phyloP scores from a whole-genome alignment of 2,329 filamentous ascomycete genomes.

The Sporothrix luriei region DNA sequence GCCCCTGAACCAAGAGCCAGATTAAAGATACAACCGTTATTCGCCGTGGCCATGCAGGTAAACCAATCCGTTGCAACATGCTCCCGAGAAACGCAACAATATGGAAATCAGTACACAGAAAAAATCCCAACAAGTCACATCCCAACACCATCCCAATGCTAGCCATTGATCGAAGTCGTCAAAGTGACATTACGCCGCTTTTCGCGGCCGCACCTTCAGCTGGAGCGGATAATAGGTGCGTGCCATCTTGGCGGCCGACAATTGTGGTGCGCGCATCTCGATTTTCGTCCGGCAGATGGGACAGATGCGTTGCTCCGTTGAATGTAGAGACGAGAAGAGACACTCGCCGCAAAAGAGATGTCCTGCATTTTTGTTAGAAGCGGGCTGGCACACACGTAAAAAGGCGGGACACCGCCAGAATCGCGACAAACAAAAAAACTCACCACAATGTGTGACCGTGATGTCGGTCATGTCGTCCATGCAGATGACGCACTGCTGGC shows the following conservation, averaged over 20 bases:
- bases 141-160: background rate
- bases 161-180: background rate
- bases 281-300: slow-evolving; percentile 66
- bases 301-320: slow-evolving; percentile 59
- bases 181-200: slow-evolving; percentile 46
- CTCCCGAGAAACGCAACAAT: background rate
- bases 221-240: slow-evolving; percentile 62
- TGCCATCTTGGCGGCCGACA: slow-evolving; percentile 44
- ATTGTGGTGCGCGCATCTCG: slow-evolving; percentile 46
- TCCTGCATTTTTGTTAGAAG: slow-evolving; percentile 47
- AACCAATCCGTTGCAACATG: background rate
- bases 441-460: slow-evolving; percentile 69
- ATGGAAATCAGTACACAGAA: background rate
- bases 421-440: slow-evolving; percentile 38
- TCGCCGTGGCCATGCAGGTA: slow-evolving; percentile 24
- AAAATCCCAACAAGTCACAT: background rate
- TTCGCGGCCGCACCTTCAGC: slow-evolving; percentile 63
- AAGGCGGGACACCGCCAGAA: no score
- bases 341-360: slow-evolving; percentile 67
- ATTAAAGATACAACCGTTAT: slow-evolving; percentile 4
- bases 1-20: background rate
- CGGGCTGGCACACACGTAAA: background rate
- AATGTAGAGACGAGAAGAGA: slow-evolving; percentile 61
- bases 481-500: slow-evolving; percentile 68
- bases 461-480: slow-evolving; percentile 63